phyloP scores from a whole-genome alignment of 176 grass and related monocot species.

The Alopecurus myosuroides region DNA sequence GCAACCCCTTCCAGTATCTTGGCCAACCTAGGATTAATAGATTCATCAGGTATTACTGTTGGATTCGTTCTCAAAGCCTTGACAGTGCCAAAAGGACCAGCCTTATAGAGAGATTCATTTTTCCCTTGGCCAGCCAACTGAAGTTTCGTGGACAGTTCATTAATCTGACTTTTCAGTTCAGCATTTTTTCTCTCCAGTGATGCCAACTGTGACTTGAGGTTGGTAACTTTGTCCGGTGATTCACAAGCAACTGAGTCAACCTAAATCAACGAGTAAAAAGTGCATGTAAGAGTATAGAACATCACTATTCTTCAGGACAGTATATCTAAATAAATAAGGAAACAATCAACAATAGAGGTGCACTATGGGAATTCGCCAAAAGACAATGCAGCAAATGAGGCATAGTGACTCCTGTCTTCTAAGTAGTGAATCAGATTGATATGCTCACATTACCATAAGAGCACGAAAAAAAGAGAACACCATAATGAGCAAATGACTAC shows the following conservation, averaged over 20 bases:
- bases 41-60: constrained; percentile 67
- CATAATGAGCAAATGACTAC: not conserved
- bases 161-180: constrained; percentile 84
- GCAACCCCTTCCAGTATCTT: constrained; percentile 72
- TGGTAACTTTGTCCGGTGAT: constrained; percentile 38
- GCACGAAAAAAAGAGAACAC: not conserved
- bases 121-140: constrained; percentile 66
- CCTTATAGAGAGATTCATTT: constrained; percentile 42
- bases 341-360: not conserved
- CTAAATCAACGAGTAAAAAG: constrained; percentile 29
- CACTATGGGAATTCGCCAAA: not conserved
- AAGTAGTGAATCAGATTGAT: not conserved
- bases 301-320: not conserved
- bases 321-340: not conserved
- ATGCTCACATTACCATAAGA: not conserved
- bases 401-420: not conserved
- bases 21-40: constrained; percentile 68
- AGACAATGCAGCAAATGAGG: not conserved
- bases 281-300: constrained; percentile 8
- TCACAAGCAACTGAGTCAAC: constrained; percentile 60
- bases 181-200: constrained; percentile 61
- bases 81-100: constrained; percentile 84
- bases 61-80: constrained; percentile 89
- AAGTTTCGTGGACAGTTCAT: constrained; percentile 64
- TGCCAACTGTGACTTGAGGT: constrained; percentile 50